phyloP scores from a whole-genome alignment of 1,139 yeast genomes.

The Debaryomyces psychrophilus region DNA sequence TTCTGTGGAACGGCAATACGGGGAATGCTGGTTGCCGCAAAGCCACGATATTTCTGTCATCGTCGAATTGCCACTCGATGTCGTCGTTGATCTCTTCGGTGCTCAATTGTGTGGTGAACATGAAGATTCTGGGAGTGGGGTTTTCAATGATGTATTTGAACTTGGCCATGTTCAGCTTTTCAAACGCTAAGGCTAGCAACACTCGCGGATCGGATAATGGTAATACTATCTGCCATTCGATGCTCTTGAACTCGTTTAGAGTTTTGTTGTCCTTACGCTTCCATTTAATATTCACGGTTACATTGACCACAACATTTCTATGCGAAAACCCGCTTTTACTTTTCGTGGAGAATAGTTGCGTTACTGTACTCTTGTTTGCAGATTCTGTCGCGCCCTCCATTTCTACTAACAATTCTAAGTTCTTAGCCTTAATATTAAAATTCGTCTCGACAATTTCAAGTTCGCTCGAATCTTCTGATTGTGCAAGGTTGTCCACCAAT shows the following conservation, averaged over 20 bases:
- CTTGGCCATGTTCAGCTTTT: slow-evolving; percentile 12
- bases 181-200: slow-evolving; percentile 34
- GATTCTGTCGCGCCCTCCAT: slow-evolving; percentile 13
- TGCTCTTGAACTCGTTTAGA: slow-evolving; percentile 31
- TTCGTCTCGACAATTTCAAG: slow-evolving; percentile 28
- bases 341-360: slow-evolving; percentile 36
- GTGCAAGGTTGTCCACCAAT: slow-evolving; percentile 18
- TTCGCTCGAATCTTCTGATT: slow-evolving; percentile 13
- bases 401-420: slow-evolving; percentile 35
- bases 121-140: slow-evolving; percentile 70
- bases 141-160: slow-evolving; percentile 66
- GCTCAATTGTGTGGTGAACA: slow-evolving; percentile 54
- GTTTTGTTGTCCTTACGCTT: slow-evolving; percentile 25
- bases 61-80: slow-evolving; percentile 35
- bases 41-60: slow-evolving; percentile 31
- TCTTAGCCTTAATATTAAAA: slow-evolving; percentile 30
- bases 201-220: slow-evolving; percentile 76
- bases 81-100: slow-evolving; percentile 21
- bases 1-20: slow-evolving; percentile 64
- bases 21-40: slow-evolving; percentile 43
- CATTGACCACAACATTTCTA: slow-evolving; percentile 39
- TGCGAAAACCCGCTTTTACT: slow-evolving; percentile 46
- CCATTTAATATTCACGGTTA: slow-evolving; percentile 37
- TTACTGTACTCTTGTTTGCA: slow-evolving; percentile 10
- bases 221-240: slow-evolving; percentile 52